Evolutionary conservation across 495 filamentous ascomycete genomes (phyloP), one percentile per base, ranked within the genome.

Genomic region (Aspergillus baeticus): DNA sequence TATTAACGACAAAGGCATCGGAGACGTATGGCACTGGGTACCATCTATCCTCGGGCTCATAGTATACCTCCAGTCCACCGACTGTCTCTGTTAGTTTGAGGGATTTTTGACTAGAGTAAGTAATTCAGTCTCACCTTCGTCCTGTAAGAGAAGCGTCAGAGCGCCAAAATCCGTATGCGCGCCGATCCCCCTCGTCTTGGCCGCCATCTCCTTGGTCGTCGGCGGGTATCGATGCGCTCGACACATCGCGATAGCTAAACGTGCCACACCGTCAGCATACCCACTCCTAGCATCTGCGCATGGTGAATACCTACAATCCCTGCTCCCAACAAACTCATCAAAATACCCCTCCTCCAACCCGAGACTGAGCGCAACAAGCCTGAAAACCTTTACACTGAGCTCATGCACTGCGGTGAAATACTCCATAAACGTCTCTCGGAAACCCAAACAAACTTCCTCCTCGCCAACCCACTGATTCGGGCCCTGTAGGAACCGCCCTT

Each of bases 391-490:
- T 21, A 38, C 37, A 18, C 31, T 38, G 21, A 55, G 15, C 11
- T 31, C 21, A 47, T 47, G 52, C 18, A 55, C 52, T 21, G 15
- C 41, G 5, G 36, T 23, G 13, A 45, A 55, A 29, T 55, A 47
- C 38, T 11, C 13, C 52, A 38, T 55, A 35, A 26, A 46, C 33
- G 42, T 31, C 42, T 38, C 34, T 20, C 21, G n/a, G 41, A 14
- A 55, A 55, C 6, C 33, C 52, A 18, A 8, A 47, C 31, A 11
- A n/a, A n/a, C n/a, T n/a, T n/a, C n/a, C n/a, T 1, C 17, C 11
- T 46, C 42, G 5, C 46, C 52, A 18, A 31, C 41, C 52, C 52
- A 55, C 20, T 55, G 52, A 35, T 55, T 55, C 7, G 52, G 42
- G 1, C 41, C 52, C 21, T 55, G 52, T 14, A 55, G 13, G 34